Evolutionary conservation across 2,329 filamentous ascomycete genomes (phyloP).

Genomic region (Helotiales sp.): DNA sequence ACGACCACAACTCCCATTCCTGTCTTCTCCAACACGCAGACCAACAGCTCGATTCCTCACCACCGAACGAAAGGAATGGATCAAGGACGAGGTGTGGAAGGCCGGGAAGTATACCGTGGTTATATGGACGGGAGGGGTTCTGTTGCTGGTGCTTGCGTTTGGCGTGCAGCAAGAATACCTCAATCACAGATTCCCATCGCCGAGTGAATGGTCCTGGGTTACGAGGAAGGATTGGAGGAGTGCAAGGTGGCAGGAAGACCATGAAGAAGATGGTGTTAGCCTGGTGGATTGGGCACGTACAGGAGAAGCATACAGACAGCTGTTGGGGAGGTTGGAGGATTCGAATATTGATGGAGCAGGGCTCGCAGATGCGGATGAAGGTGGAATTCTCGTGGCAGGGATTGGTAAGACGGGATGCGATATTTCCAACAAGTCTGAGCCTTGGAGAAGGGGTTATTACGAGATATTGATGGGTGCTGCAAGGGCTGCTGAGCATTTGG

Average conservation of each 20-base stretch:
- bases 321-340: constrained; percentile 73
- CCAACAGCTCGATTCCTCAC: constrained; percentile 70
- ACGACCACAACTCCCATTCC: constrained; percentile 69
- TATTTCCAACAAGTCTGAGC: constrained; percentile 68
- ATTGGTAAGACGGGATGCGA: constrained; percentile 52
- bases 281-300: constrained; percentile 68
- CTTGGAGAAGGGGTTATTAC: constrained; percentile 87
- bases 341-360: constrained; percentile 69
- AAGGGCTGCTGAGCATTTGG: constrained; percentile 77
- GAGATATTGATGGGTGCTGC: constrained; percentile 80
- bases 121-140: constrained; percentile 66
- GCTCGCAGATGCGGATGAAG: constrained; percentile 57
- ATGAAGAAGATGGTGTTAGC: constrained; percentile 23
- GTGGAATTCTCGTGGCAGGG: constrained; percentile 58
- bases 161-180: constrained; percentile 74
- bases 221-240: constrained; percentile 71
- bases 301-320: constrained; percentile 61
- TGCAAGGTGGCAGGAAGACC: constrained; percentile 43
- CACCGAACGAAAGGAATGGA: constrained; percentile 74
- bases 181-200: constrained; percentile 79
- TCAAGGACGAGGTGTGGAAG: constrained; percentile 72
- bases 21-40: constrained; percentile 50
- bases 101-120: constrained; percentile 70
- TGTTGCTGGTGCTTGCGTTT: constrained; percentile 64
- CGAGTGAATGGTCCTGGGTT: constrained; percentile 77